Conservation (phyloP, 2,329 filamentous ascomycete species). For the Fusarium dlaminii region DNA sequence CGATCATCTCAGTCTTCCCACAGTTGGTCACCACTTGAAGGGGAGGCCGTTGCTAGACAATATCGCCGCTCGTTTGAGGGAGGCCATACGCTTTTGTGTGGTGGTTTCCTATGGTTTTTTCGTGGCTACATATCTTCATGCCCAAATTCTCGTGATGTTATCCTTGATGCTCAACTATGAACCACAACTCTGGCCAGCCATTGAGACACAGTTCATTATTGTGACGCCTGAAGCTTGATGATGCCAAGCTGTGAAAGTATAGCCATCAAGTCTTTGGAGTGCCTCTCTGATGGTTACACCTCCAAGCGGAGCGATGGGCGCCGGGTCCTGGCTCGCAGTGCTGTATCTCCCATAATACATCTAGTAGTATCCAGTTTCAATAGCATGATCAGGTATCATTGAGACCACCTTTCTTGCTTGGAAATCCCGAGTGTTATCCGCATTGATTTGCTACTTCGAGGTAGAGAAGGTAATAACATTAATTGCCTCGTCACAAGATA, state of each 20-base stretch:
- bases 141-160: conserved; percentile 1
- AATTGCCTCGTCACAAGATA: neutral
- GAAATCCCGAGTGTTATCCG: neutral
- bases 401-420: neutral
- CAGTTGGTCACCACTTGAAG: conserved; percentile 37
- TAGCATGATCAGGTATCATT: neutral
- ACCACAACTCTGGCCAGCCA: neutral
- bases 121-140: conserved; percentile 50
- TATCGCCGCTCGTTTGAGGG: conserved; percentile 57
- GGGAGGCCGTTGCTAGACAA: conserved; percentile 49
- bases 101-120: conserved; percentile 55
- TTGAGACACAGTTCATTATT: neutral
- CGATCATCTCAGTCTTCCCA: conserved; percentile 34
- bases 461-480: neutral
- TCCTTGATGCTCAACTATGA: neutral
- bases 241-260: neutral
- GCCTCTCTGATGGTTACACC: neutral
- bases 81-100: conserved; percentile 51
- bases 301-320: neutral
- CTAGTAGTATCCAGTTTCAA: neutral
- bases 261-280: neutral
- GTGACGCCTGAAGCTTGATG: neutral
- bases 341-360: neutral
- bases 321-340: neutral
- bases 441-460: neutral